phyloP scores from a whole-genome alignment of 1,139 yeast genomes.

The Yamadazyma mexicana region DNA sequence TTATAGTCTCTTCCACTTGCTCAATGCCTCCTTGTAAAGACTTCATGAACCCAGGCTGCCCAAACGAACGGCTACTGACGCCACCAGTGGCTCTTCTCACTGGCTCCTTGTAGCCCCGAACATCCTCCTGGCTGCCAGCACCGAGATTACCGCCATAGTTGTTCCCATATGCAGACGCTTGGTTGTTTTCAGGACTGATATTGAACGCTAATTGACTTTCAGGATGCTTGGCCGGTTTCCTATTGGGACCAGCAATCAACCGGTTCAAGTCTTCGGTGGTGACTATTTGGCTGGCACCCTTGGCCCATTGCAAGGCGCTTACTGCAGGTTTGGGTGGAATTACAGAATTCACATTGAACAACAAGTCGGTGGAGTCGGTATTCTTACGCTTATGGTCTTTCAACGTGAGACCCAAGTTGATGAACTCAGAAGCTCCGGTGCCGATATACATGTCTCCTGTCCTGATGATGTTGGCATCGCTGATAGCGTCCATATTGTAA shows the following conservation, averaged over 20 bases:
- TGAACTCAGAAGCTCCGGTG: conserved; percentile 55
- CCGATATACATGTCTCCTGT: conserved; percentile 77
- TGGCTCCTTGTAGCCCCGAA: conserved; percentile 49
- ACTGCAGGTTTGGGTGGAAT: conserved; percentile 82
- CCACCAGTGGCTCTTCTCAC: conserved; percentile 27
- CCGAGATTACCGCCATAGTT: conserved; percentile 10
- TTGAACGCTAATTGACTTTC: conserved; percentile 62
- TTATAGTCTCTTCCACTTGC: conserved; percentile 52
- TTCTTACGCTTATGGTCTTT: conserved; percentile 38
- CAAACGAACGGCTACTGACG: conserved; percentile 17
- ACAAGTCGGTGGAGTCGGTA: conserved; percentile 41
- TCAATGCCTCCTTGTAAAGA: conserved; percentile 55
- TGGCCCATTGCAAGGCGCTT: conserved; percentile 83
- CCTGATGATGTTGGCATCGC: conserved; percentile 44
- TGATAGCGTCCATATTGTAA: conserved; percentile 26
- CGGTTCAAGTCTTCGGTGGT: conserved; percentile 57
- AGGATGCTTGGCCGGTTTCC: conserved; percentile 52
- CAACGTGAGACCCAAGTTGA: conserved; percentile 32
- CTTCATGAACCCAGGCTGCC: conserved; percentile 43
- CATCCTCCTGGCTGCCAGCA: conserved; percentile 17
- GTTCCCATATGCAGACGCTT: conserved; percentile 27
- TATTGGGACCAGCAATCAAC: conserved; percentile 61
- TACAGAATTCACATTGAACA: conserved; percentile 59
- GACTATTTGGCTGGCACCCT: conserved; percentile 61
- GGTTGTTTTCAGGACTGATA: conserved; percentile 50